A percentile compares a stretch with the other conserved stretches of the same genome.
These are phyloP conservation scores for Pyrus communis DNA, from an alignment of 306 rosid species.

Conservation along the genomic window DNA sequence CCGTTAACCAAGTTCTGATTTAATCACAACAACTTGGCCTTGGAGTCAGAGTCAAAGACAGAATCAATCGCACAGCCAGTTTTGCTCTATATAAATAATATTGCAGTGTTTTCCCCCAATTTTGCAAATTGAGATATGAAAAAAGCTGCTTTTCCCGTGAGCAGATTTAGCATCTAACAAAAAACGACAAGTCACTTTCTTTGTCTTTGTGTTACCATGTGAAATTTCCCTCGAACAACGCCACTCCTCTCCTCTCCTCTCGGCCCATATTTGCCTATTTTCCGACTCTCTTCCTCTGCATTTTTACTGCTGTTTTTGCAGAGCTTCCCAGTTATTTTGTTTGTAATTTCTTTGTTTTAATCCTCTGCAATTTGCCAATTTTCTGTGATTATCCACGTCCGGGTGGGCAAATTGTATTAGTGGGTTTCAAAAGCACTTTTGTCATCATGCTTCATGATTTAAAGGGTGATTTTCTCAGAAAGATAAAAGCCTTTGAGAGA, in stretches of 20 bases:
- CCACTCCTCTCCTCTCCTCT: constrained; percentile 8
- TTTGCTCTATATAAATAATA: not conserved
- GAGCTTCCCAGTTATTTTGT: constrained; percentile 24
- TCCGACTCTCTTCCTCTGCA: constrained; percentile 11
- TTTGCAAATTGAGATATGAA: not conserved
- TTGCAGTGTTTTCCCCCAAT: not conserved
- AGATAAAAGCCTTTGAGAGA: constrained; percentile 12
- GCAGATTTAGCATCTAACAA: not conserved
- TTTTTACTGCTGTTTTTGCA: constrained; percentile 3
- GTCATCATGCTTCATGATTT: constrained; percentile 40
- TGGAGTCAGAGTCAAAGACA: not conserved
- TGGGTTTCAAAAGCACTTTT: constrained; percentile 36
- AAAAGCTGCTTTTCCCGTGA: not conserved
- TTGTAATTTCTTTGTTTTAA: not conserved
- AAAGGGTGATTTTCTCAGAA: constrained; percentile 28
- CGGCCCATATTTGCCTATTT: constrained; percentile 37
- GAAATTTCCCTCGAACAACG: constrained; percentile 51
- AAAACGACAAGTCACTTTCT: constrained; percentile 33
- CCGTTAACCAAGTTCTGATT: not conserved
- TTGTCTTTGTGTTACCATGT: constrained; percentile 61
- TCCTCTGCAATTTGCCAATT: not conserved
- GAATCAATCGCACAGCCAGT: not conserved
- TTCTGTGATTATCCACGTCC: constrained; percentile 1
- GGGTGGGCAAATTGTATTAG: constrained; percentile 11
- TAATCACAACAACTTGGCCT: not conserved